Evolutionary conservation across 2,329 filamentous ascomycete species (phyloP).

Genomic region (Ceratocystis cubensis): DNA sequence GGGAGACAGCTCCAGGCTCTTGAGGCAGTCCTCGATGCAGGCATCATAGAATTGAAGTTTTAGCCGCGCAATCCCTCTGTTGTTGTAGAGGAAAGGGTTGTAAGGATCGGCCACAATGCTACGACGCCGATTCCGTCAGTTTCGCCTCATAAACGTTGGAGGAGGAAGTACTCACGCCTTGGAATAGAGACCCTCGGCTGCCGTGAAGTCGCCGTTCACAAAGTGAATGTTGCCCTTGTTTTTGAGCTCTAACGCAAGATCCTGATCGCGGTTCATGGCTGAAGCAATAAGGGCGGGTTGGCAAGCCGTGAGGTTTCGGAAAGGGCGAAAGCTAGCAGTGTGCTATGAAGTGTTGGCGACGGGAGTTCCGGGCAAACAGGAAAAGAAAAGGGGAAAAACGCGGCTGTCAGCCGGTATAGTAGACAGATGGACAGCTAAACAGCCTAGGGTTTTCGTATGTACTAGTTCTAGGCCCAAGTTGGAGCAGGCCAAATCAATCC

Average conservation of each 20-base stretch:
- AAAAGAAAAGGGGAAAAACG: background rate
- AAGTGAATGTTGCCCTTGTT: conserved; percentile 54
- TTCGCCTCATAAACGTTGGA: background rate
- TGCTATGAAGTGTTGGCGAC: no score
- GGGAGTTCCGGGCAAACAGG: background rate
- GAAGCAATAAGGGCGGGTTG: background rate
- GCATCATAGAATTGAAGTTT: conserved; percentile 61
- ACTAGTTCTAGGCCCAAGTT: background rate
- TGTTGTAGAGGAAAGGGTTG: conserved; percentile 74
- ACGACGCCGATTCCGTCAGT: conserved; percentile 1
- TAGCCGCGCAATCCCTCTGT: conserved; percentile 72
- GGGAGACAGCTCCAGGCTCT: conserved; percentile 56
- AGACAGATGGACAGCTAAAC: background rate
- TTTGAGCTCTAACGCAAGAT: conserved; percentile 35
- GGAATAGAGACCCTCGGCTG: conserved; percentile 58
- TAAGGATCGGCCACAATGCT: conserved; percentile 66
- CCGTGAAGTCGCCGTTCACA: conserved; percentile 48
- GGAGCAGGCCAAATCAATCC: background rate
- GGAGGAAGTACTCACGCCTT: conserved; percentile 44
- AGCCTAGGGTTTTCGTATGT: background rate
- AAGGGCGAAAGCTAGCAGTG: no score
- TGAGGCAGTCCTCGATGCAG: conserved; percentile 64
- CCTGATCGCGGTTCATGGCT: conserved; percentile 11
- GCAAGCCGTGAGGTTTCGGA: background rate
- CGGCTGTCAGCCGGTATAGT: background rate